These are phyloP conservation scores for Blechomonas ayalai DNA, from an alignment of 208 protist genomes.

Conservation along the genomic window DNA sequence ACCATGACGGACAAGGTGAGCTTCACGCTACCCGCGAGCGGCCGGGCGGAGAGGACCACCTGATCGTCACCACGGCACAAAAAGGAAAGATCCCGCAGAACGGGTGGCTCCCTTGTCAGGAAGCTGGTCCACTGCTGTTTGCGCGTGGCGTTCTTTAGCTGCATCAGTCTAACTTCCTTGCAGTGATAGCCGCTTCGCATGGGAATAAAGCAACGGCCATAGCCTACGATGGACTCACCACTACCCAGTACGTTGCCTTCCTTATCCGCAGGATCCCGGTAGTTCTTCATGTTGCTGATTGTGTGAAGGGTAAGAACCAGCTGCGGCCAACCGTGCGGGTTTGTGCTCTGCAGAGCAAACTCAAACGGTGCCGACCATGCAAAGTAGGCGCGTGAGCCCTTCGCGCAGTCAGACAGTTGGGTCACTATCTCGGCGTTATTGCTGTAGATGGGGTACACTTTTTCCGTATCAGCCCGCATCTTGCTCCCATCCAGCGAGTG, in stretches of 20 bases:
- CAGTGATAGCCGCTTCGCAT: conserved; percentile 57
- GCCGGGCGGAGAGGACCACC: conserved; percentile 52
- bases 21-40: conserved; percentile 49
- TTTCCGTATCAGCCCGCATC: conserved; percentile 12
- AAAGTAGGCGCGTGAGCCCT: conserved; percentile 56
- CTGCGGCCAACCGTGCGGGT: conserved; percentile 79
- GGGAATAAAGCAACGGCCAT: conserved; percentile 76
- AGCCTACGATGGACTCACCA: conserved; percentile 53
- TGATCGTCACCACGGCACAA: conserved; percentile 76
- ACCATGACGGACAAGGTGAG: conserved; percentile 68
- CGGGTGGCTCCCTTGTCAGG: conserved; percentile 45
- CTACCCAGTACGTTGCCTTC: conserved; percentile 32
- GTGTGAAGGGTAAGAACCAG: conserved; percentile 74
- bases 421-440: conserved; percentile 77
- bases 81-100: conserved; percentile 71
- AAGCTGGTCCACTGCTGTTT: conserved; percentile 54
- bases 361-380: conserved; percentile 74
- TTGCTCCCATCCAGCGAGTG: background rate
- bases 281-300: conserved; percentile 21
- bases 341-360: conserved; percentile 72
- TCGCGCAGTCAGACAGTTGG: conserved; percentile 55
- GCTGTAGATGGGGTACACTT: conserved; percentile 46
- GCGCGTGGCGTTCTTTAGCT: conserved; percentile 54
- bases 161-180: conserved; percentile 56
- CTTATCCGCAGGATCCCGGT: conserved; percentile 17